These are phyloP conservation scores for Alternaria alternata DNA, from an alignment of 2,329 filamentous ascomycete genomes.

Conservation along the genomic window DNA sequence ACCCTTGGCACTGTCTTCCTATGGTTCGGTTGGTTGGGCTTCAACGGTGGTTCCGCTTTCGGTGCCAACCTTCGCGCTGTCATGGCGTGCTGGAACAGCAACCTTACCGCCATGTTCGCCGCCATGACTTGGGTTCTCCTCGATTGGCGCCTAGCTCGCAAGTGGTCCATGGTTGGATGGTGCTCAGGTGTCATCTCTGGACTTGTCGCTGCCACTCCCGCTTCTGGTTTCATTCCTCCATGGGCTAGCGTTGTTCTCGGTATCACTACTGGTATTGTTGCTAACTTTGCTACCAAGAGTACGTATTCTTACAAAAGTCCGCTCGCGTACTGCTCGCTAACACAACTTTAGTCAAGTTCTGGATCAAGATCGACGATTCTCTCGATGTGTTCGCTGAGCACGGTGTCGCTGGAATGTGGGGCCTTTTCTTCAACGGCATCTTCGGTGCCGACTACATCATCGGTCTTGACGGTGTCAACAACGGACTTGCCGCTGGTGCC, in stretches of 20 bases:
- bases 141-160: slow-evolving; percentile 91
- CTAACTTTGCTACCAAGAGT: slow-evolving; percentile 89
- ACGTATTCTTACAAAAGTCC: slow-evolving; percentile 54
- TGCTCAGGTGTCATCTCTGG: slow-evolving; percentile 89
- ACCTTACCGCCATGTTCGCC: slow-evolving; percentile 89
- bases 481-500: slow-evolving; percentile 67
- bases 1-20: slow-evolving; percentile 94
- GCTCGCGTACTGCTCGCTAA: slow-evolving; percentile 27
- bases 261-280: slow-evolving; percentile 70
- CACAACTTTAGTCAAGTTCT: slow-evolving; percentile 67
- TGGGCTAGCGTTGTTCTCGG: slow-evolving; percentile 70
- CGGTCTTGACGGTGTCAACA: slow-evolving; percentile 77
- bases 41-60: slow-evolving; percentile 96
- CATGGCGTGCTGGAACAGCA: slow-evolving; percentile 98
- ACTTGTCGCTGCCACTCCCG: slow-evolving; percentile 86
- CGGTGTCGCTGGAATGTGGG: slow-evolving; percentile 81
- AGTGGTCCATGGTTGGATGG: slow-evolving; percentile 95
- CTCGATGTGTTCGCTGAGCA: slow-evolving; percentile 94
- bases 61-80: slow-evolving; percentile 92
- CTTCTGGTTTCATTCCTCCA: slow-evolving; percentile 78
- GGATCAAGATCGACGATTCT: slow-evolving; percentile 82
- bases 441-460: slow-evolving; percentile 80
- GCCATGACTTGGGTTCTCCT: slow-evolving; percentile 94
- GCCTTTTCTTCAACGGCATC: slow-evolving; percentile 79
- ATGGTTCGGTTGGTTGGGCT: slow-evolving; percentile 98